Evolutionary conservation across 2,329 filamentous ascomycete genomes (phyloP).

Genomic region (Rutstroemia sp.): DNA sequence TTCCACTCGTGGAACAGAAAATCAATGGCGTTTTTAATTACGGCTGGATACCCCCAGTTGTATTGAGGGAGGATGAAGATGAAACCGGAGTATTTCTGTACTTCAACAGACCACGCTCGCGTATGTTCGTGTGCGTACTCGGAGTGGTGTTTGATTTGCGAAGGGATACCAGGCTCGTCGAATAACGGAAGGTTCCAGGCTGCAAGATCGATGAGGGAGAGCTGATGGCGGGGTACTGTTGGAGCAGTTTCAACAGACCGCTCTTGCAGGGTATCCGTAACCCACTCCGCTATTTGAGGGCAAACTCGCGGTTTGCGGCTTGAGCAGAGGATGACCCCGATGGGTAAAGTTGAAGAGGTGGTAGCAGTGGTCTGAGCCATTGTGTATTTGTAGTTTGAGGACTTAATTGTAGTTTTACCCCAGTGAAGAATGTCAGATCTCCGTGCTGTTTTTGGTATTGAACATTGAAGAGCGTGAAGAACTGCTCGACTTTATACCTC

Average conservation of each 20-base stretch:
- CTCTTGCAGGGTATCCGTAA: slow-evolving; percentile 18
- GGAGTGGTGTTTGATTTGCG: slow-evolving; percentile 21
- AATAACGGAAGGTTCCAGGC: background rate
- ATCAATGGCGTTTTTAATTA: slow-evolving; percentile 41
- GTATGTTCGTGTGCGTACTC: slow-evolving; percentile 33
- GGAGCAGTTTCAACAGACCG: slow-evolving; percentile 11
- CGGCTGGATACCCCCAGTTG: slow-evolving; percentile 38
- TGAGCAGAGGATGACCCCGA: slow-evolving; percentile 20
- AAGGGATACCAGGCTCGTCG: slow-evolving; percentile 31
- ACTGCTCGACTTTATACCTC: too few species aligned
- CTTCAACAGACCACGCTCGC: slow-evolving; percentile 31
- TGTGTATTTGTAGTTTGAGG: too few species aligned
- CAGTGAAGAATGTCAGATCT: too few species aligned
- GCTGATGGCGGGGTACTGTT: slow-evolving; percentile 28
- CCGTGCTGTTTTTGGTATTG: too few species aligned
- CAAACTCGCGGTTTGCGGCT: slow-evolving; percentile 32
- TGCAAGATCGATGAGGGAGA: slow-evolving; percentile 37
- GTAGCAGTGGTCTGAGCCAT: too few species aligned
- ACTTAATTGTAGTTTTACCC: too few species aligned
- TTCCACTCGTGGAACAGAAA: slow-evolving; percentile 41
- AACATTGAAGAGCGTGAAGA: too few species aligned
- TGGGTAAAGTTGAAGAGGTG: background rate
- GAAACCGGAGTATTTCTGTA: slow-evolving; percentile 31
- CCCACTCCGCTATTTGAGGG: slow-evolving; percentile 29
- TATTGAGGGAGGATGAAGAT: slow-evolving; percentile 39